Evolutionary conservation across 305 asterid species (phyloP), one percentile per base, ranked within the genome.

Genomic region (Fraxinus paxiana): DNA sequence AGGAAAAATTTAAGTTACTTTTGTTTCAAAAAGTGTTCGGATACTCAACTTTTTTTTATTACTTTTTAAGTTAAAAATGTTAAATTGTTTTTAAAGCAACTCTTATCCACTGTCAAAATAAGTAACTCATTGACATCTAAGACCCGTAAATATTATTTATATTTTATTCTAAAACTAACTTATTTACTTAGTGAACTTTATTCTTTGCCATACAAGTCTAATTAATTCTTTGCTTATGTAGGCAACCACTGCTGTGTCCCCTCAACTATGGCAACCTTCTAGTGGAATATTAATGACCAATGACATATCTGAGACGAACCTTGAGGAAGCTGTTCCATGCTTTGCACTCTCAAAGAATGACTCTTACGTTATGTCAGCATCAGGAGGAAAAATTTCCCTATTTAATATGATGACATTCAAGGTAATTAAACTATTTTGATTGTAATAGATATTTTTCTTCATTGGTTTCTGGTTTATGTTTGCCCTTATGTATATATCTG

Each of bases 291-390:
- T 88, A 73, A 90, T 90, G 91, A 88, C 91, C 61, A 90, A 90
- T 12, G 90, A 89, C 61, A 79, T 87, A 69, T 83, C 88, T 26
- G 90, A 84, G 78, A 86, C 90, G 5, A 90, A 90, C 80, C 88
- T 86, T 22, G 93, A 85, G 79, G 89, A 86, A 82, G 89, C 89
- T 72, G 86, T 88, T 82, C 88, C 91, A 13, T 90, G 93, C 90
- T 85, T 90, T 76, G 91, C 93, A 46, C 89, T 90, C 20, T 88
- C 91, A n/a, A 88, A 90, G 86, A 88, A 89, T 13, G 91, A 88
- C 82, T 85, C 89, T 41, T 87, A 88, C 73, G 87, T 88, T 51
- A 54, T 88, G 89, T 90, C 93, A 15, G 89, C 93, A 22, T 89
- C 91, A 7, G 92, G 92, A 83, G 92, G 92, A 75, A 86, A 79